phyloP scores from a whole-genome alignment of 83 land plant genomes.

The Diphasiastrum complanatum region DNA sequence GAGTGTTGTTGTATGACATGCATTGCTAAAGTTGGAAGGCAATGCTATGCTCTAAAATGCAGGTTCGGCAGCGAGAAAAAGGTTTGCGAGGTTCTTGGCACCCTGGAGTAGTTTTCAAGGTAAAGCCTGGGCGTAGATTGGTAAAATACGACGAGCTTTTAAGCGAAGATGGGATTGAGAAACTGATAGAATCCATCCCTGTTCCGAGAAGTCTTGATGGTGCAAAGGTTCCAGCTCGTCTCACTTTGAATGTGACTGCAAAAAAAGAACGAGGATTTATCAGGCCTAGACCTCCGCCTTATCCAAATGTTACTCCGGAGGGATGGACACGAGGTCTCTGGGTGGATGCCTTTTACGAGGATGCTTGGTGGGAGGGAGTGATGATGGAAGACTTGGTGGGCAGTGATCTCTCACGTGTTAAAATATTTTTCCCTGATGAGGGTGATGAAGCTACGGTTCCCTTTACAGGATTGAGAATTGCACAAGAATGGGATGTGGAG shows the following conservation, averaged over 20 bases:
- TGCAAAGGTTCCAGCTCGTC: no score
- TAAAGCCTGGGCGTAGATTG: conserved; percentile 10
- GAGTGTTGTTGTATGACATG: no score
- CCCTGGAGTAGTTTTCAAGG: conserved; percentile 28
- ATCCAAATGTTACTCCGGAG: not conserved
- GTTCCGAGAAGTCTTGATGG: conserved; percentile 20
- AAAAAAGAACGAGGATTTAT: conserved; percentile 25
- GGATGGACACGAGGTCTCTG: conserved; percentile 41
- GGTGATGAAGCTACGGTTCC: conserved; percentile 39
- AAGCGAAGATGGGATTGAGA: conserved; percentile 11
- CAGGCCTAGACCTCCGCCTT: conserved; percentile 39
- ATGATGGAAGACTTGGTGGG: conserved; percentile 40
- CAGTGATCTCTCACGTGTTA: conserved; percentile 22
- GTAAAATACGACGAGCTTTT: conserved; percentile 42
- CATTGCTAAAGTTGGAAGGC: no score
- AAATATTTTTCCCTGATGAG: conserved; percentile 66
- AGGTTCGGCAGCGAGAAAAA: conserved; percentile 45
- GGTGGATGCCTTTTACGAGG: conserved; percentile 55
- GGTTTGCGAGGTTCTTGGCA: conserved; percentile 53
- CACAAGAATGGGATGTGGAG: conserved; percentile 68
- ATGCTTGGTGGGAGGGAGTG: conserved; percentile 94
- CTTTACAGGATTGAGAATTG: conserved; percentile 32
- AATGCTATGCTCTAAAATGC: no score
- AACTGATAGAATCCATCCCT: conserved; percentile 26
- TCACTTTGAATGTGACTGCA: no score